Percentiles rank a stretch among this genome's conserved stretches.
phyloP scores from a whole-genome alignment of 2,329 filamentous ascomycete species.

The Penicillium sp. region DNA sequence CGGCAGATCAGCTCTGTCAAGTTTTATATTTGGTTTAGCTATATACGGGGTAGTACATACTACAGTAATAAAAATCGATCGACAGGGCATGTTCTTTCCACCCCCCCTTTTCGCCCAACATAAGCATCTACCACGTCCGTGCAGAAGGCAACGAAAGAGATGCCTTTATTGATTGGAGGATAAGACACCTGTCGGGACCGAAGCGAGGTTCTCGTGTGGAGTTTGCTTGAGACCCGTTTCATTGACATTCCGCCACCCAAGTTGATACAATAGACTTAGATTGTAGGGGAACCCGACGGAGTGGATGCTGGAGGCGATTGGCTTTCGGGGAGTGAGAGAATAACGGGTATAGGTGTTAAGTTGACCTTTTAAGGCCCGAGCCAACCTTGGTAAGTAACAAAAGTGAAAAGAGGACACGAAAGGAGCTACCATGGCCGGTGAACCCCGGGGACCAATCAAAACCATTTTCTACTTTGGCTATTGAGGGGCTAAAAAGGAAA shows the following conservation, averaged over 20 bases:
- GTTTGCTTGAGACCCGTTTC: background rate
- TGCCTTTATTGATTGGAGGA: slow-evolving; percentile 5
- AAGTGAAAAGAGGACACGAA: background rate
- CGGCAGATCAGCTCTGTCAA: slow-evolving; percentile 6
- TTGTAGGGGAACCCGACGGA: slow-evolving; percentile 5
- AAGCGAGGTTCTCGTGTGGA: slow-evolving; percentile 1
- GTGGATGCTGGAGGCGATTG: slow-evolving; percentile 11
- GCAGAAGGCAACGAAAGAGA: background rate
- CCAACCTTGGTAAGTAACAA: background rate
- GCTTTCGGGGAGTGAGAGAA: slow-evolving; percentile 5
- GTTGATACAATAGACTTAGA: background rate
- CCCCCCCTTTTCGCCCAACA: background rate
- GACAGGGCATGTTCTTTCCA: slow-evolving; percentile 11
- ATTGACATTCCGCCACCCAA: background rate
- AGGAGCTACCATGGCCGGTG: background rate
- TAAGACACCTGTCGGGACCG: background rate
- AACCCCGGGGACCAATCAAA: slow-evolving; percentile 4
- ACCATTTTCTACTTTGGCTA: background rate
- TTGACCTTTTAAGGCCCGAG: background rate
- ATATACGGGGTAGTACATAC: background rate
- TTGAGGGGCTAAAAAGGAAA: slow-evolving; percentile 1
- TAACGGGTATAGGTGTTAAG: background rate
- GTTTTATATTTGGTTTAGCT: background rate
- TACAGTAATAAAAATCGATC: slow-evolving; percentile 6
- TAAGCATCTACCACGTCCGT: slow-evolving; percentile 15